A percentile compares a stretch with the other conserved stretches of the same genome.
These are phyloP conservation scores for Erythrophleum fordii DNA, from an alignment of 306 rosid species.

Conservation along the genomic window DNA sequence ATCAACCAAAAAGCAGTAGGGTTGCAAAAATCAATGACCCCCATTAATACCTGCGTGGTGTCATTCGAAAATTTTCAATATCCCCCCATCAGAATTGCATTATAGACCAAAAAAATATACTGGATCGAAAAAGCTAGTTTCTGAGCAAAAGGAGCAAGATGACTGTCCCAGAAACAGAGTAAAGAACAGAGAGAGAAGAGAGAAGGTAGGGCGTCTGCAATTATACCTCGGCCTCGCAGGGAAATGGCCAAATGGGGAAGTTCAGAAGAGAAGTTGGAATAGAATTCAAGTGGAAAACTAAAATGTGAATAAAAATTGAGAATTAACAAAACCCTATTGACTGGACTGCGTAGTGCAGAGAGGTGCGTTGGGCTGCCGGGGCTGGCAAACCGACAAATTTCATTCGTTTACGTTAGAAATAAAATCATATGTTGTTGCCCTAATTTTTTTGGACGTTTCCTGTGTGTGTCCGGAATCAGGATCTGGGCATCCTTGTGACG, in stretches of 20 bases:
- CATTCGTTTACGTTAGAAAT: neutral
- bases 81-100: neutral
- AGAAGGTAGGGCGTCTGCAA: neutral
- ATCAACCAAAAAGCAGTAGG: conserved; percentile 42
- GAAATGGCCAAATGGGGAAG: neutral
- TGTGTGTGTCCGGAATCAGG: too few species aligned
- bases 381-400: neutral
- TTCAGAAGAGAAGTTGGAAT: neutral
- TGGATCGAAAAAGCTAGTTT: neutral
- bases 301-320: neutral
- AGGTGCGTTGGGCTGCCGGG: too few species aligned
- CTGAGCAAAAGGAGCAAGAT: neutral
- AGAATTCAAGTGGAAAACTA: neutral
- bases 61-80: neutral
- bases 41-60: conserved; percentile 58
- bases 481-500: too few species aligned
- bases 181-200: neutral
- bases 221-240: neutral
- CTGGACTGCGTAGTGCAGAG: neutral
- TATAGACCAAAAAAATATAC: neutral
- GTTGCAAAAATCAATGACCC: conserved; percentile 50
- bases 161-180: conserved; percentile 4
- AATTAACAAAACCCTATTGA: neutral
- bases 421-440: too few species aligned
- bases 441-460: too few species aligned